phyloP scores from a whole-genome alignment of 2,329 filamentous ascomycete species.

The Neoarthrinium moseri region DNA sequence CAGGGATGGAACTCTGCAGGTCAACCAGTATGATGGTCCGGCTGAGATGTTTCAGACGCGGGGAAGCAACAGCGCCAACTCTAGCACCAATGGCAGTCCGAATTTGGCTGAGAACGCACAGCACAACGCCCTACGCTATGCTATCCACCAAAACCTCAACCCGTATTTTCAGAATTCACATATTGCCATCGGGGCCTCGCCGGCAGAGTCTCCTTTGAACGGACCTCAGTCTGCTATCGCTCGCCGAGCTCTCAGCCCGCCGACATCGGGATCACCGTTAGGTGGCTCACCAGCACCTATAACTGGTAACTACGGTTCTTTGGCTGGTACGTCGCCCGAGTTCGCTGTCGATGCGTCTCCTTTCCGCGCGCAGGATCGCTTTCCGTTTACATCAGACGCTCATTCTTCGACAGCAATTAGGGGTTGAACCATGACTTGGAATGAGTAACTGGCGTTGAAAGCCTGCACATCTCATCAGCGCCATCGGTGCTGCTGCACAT shows the following conservation, averaged over 20 bases:
- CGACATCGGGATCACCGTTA: constrained; percentile 35
- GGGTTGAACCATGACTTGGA: constrained; percentile 27
- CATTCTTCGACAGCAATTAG: constrained; percentile 50
- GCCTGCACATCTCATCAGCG: neutral
- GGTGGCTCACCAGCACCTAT: constrained; percentile 48
- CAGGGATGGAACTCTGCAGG: constrained; percentile 46
- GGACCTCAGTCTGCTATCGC: constrained; percentile 18
- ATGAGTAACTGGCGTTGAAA: neutral
- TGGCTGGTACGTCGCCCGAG: constrained; percentile 37
- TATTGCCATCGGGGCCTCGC: constrained; percentile 30
- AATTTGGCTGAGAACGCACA: constrained; percentile 28
- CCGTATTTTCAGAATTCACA: constrained; percentile 33
- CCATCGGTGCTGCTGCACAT: neutral
- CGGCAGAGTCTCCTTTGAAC: constrained; percentile 31
- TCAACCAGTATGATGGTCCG: constrained; percentile 41
- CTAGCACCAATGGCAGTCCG: constrained; percentile 37
- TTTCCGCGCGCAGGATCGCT: constrained; percentile 41
- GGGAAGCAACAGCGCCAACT: constrained; percentile 33
- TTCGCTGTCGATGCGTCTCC: constrained; percentile 17
- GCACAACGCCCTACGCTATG: constrained; percentile 40
- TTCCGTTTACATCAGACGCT: constrained; percentile 48
- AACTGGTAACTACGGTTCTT: constrained; percentile 40
- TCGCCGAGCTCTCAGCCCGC: constrained; percentile 30
- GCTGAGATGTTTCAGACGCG: constrained; percentile 33
- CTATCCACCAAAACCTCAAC: constrained; percentile 34